Percentiles rank a stretch among this genome's conserved stretches.
Evolutionary conservation across 2,329 filamentous ascomycete genomes (phyloP).

Genomic region (Ophiostoma sp.): DNA sequence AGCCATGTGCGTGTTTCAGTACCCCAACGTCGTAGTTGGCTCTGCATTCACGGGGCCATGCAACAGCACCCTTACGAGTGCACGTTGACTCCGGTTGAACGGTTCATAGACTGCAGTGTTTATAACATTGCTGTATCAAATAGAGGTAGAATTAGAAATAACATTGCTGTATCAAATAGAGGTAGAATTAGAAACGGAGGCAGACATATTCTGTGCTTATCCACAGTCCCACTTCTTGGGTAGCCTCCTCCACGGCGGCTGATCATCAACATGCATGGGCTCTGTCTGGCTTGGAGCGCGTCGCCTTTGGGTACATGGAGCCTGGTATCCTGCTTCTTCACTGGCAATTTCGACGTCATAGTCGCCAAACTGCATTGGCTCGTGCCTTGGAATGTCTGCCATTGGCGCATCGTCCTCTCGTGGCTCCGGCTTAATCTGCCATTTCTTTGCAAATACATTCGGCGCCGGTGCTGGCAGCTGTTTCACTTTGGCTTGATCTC

Average conservation of each 20-base stretch:
- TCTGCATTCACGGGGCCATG: not conserved
- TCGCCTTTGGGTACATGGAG: not conserved
- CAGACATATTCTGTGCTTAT: too few species aligned
- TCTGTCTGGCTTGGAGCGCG: not conserved
- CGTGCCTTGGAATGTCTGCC: not conserved
- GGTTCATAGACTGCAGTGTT: not conserved
- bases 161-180: too few species aligned
- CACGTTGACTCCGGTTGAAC: not conserved
- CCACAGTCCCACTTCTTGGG: not conserved
- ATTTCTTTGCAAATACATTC: not conserved
- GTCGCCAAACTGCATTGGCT: not conserved
- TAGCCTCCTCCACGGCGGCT: not conserved
- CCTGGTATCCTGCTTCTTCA: not conserved
- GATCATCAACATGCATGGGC: not conserved
- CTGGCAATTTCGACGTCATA: not conserved
- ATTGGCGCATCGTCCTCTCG: not conserved
- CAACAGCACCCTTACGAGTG: not conserved
- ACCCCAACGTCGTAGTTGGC: not conserved
- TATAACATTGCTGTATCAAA: too few species aligned
- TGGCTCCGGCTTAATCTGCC: not conserved
- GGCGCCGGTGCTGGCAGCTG: not conserved
- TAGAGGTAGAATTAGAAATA: too few species aligned
- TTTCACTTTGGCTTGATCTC: not conserved
- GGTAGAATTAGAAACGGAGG: too few species aligned
- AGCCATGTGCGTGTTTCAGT: slow-evolving; percentile 9